Conservation (phyloP, 202 grass and related monocot species). For the Schoenoplectus triqueter region DNA sequence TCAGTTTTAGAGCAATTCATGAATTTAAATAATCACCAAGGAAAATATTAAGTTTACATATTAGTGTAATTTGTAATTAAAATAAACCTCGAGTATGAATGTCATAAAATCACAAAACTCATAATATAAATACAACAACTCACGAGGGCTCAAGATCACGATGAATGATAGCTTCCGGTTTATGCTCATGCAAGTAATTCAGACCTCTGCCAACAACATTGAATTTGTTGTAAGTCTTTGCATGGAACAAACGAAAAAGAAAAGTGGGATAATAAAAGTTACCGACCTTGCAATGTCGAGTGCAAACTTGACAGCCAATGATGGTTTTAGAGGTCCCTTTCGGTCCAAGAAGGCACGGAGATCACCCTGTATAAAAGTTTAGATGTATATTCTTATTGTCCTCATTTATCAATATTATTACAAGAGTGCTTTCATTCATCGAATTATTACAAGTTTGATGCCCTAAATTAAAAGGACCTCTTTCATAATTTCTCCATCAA, state of each 20-base stretch:
- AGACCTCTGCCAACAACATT: slow-evolving; percentile 74
- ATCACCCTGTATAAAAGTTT: slow-evolving; percentile 68
- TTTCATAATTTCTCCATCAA: slow-evolving; percentile 17
- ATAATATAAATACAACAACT: slow-evolving; percentile 41
- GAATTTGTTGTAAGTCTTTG: slow-evolving; percentile 5
- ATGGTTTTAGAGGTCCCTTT: slow-evolving; percentile 58
- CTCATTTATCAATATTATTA: background rate
- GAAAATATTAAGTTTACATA: background rate
- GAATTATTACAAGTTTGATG: slow-evolving; percentile 22
- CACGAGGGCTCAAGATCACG: slow-evolving; percentile 98
- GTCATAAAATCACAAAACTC: background rate
- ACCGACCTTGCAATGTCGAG: slow-evolving; percentile 97
- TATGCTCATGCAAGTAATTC: slow-evolving; percentile 98
- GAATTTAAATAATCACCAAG: slow-evolving; percentile 5
- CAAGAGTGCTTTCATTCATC: background rate
- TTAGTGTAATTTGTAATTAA: background rate
- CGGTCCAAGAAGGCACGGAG: slow-evolving; percentile 64
- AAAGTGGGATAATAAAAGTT: background rate
- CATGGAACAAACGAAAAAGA: slow-evolving; percentile 12
- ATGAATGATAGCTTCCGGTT: slow-evolving; percentile 90
- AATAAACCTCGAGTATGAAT: background rate
- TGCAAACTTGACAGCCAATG: slow-evolving; percentile 76
- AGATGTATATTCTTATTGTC: background rate
- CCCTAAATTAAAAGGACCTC: background rate
- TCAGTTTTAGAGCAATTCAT: background rate